Evolutionary conservation across 345 rosid genomes (phyloP).

Genomic region (Pistacia vera): DNA sequence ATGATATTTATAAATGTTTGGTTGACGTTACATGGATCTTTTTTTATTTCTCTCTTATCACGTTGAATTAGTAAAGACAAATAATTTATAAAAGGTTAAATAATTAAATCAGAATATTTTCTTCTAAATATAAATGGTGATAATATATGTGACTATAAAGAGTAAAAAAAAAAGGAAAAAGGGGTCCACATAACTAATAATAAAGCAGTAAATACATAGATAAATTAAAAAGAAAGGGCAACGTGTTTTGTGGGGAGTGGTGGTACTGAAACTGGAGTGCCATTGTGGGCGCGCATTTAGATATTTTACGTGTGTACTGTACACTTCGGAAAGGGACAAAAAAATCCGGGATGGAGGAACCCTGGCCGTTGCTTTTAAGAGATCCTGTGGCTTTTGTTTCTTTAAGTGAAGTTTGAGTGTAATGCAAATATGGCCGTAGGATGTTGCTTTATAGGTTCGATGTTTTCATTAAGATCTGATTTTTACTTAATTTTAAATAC

Average conservation of each 20-base stretch:
- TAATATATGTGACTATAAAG: not conserved
- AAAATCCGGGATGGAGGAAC: not conserved
- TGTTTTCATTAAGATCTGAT: too few species aligned
- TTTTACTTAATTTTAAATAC: too few species aligned
- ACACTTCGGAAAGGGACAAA: not conserved
- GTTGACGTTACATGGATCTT: too few species aligned
- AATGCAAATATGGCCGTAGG: not conserved
- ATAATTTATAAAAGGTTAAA: too few species aligned
- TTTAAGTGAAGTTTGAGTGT: not conserved
- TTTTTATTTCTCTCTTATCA: too few species aligned
- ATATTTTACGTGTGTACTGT: not conserved
- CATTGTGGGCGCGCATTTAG: not conserved
- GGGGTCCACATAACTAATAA: not conserved
- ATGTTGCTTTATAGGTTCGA: not conserved
- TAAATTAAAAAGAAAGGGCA: not conserved
- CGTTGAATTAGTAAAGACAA: too few species aligned
- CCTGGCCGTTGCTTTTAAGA: not conserved
- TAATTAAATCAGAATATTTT: not conserved
- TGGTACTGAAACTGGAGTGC: not conserved
- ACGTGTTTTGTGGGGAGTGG: not conserved
- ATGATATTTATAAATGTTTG: too few species aligned
- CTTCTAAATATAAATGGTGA: too few species aligned
- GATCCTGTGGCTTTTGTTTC: not conserved
- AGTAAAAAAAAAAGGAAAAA: not conserved
- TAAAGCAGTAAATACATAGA: too few species aligned